A percentile compares a stretch with the other conserved stretches of the same genome.
These are phyloP conservation scores for Piromyces sp. DNA, from an alignment of 192 early-diverging fungal genomes.

Conservation along the genomic window DNA sequence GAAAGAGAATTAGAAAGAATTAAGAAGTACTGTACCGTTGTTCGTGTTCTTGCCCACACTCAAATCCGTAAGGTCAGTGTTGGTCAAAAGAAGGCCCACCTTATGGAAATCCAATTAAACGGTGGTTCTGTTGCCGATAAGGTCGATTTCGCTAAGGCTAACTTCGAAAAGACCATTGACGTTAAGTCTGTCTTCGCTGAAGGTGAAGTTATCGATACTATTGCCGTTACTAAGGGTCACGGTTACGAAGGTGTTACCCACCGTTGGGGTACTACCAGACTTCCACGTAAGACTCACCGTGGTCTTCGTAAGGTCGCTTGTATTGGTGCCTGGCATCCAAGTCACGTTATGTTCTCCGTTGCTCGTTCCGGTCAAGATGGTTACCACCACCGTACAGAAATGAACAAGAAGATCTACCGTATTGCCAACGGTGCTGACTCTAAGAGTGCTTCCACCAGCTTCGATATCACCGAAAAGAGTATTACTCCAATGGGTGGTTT, in stretches of 20 bases:
- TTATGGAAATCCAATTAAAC: slow-evolving; percentile 99
- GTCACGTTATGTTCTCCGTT: slow-evolving; percentile 85
- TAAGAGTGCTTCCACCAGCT: slow-evolving; percentile 79
- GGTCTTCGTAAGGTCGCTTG: slow-evolving; percentile 99
- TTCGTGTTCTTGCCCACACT: slow-evolving; percentile 95
- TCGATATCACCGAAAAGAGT: slow-evolving; percentile 82
- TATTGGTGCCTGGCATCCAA: slow-evolving; percentile 98
- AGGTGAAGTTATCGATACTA: slow-evolving; percentile 97
- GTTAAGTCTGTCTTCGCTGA: slow-evolving; percentile 85
- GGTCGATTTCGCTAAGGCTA: slow-evolving; percentile 90
- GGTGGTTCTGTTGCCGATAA: slow-evolving; percentile 89
- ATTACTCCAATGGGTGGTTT: slow-evolving; percentile 99
- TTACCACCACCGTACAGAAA: slow-evolving; percentile 99
- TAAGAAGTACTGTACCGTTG: slow-evolving; percentile 97
- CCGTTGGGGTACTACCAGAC: slow-evolving; percentile 99
- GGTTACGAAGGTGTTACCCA: slow-evolving; percentile 97
- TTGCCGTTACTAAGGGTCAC: slow-evolving; percentile 97
- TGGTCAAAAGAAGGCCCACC: slow-evolving; percentile 97
- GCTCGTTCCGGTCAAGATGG: slow-evolving; percentile 99
- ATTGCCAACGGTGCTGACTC: slow-evolving; percentile 66
- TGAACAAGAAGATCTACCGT: slow-evolving; percentile 99
- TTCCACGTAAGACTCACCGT: slow-evolving; percentile 98
- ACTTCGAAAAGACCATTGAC: slow-evolving; percentile 93
- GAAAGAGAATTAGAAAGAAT: slow-evolving; percentile 88
- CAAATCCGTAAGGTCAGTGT: slow-evolving; percentile 88